Percentiles rank a stretch among this genome's conserved stretches.
phyloP scores from a whole-genome alignment of 2,329 filamentous ascomycete species.

The Pseudocercospora fuligena region DNA sequence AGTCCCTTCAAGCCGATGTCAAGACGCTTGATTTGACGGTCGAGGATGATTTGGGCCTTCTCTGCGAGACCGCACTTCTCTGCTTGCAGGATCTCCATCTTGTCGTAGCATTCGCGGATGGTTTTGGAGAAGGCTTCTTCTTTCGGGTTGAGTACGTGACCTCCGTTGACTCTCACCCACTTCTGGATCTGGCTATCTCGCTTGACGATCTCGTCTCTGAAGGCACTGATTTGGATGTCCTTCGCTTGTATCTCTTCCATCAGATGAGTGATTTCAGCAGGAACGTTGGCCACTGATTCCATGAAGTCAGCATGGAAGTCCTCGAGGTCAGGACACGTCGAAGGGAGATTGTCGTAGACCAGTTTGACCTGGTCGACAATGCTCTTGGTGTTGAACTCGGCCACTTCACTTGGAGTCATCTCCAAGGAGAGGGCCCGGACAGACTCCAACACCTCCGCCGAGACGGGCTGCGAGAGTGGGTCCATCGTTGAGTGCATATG shows the following conservation, averaged over 20 bases:
- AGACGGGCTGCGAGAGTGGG: background rate
- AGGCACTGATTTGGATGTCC: slow-evolving; percentile 72
- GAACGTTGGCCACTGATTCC: slow-evolving; percentile 71
- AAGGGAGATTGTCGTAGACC: background rate
- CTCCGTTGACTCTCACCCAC: slow-evolving; percentile 78
- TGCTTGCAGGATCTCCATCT: slow-evolving; percentile 71
- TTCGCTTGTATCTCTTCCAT: slow-evolving; percentile 84
- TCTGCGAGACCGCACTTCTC: slow-evolving; percentile 75
- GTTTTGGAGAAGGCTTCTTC: slow-evolving; percentile 70
- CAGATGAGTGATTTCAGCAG: slow-evolving; percentile 80
- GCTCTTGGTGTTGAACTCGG: background rate
- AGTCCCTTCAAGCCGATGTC: slow-evolving; percentile 66
- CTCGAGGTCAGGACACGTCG: background rate
- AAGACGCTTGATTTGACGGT: slow-evolving; percentile 66
- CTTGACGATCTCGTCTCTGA: slow-evolving; percentile 70
- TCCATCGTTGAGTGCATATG: background rate
- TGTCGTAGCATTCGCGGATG: slow-evolving; percentile 70
- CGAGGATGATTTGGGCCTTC: slow-evolving; percentile 66
- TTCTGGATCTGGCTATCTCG: slow-evolving; percentile 78
- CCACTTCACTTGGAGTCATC: background rate
- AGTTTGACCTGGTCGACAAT: background rate
- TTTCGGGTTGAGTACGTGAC: slow-evolving; percentile 73
- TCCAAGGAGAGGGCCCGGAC: background rate
- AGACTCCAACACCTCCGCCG: background rate
- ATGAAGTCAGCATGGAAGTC: background rate